Evolutionary conservation across 495 filamentous ascomycete species (phyloP).

Genomic region (Lasiosphaeria miniovina): DNA sequence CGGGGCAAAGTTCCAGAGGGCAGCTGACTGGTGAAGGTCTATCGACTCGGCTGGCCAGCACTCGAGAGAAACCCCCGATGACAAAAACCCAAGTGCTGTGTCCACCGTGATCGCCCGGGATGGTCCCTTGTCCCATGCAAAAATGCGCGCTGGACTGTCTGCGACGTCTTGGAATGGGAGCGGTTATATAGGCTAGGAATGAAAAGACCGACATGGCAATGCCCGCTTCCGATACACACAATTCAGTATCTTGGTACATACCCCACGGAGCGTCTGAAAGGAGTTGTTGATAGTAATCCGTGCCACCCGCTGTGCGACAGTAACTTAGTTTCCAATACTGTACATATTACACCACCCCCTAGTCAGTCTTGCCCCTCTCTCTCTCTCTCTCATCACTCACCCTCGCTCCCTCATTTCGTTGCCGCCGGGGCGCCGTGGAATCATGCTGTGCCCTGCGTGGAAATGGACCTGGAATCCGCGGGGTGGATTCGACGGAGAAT

Average conservation of each 20-base stretch:
- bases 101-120: slow-evolving; percentile 13
- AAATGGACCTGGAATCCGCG: slow-evolving; percentile 1
- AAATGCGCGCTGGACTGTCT: slow-evolving; percentile 9
- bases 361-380: too few species aligned
- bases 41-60: not conserved
- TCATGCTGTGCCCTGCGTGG: slow-evolving; percentile 9
- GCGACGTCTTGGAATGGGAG: slow-evolving; percentile 22
- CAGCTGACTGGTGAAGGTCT: not conserved
- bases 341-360: too few species aligned
- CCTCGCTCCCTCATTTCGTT: not conserved
- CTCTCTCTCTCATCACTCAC: not conserved
- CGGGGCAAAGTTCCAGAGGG: not conserved
- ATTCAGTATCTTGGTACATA: not conserved
- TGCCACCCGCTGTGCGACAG: too few species aligned
- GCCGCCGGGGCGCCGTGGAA: not conserved
- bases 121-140: slow-evolving; percentile 10
- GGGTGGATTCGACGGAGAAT: not conserved
- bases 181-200: slow-evolving; percentile 26
- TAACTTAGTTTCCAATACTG: too few species aligned
- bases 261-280: too few species aligned
- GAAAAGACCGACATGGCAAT: slow-evolving; percentile 13
- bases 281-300: too few species aligned
- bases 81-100: not conserved
- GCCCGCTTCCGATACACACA: slow-evolving; percentile 19
- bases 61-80: slow-evolving; percentile 1